A percentile compares a stretch with the other conserved stretches of the same genome.
Conservation (phyloP, 192 early-diverging fungal species). For the Umbelopsis isabellina region DNA sequence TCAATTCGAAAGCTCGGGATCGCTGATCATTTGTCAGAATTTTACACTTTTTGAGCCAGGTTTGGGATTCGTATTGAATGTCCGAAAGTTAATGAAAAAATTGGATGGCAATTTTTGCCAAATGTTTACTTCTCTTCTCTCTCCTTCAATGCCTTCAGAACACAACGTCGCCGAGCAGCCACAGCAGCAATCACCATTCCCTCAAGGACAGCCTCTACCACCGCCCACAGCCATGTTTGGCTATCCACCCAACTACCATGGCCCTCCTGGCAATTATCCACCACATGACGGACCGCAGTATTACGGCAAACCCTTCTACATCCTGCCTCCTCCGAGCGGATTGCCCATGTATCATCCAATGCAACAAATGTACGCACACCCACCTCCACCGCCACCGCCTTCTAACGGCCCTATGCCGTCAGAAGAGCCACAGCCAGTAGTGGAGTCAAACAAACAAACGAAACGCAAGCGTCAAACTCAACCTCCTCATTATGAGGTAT, state of each 20-base stretch:
- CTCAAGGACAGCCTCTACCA: slow-evolving; percentile 13
- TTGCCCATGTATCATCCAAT: slow-evolving; percentile 11
- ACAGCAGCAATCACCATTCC: not conserved
- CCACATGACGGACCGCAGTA: slow-evolving; percentile 17
- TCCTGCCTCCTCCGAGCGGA: slow-evolving; percentile 13
- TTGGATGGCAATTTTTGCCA: too few species aligned
- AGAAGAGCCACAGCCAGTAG: not conserved
- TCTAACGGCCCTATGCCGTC: too few species aligned
- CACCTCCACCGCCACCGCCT: not conserved
- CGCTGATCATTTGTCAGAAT: too few species aligned
- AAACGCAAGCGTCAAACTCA: slow-evolving; percentile 14
- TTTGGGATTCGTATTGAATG: too few species aligned
- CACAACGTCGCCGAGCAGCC: slow-evolving; percentile 1
- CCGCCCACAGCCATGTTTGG: slow-evolving; percentile 6
- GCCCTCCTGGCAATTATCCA: not conserved
- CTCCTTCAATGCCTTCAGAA: slow-evolving; percentile 9
- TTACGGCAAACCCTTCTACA: slow-evolving; percentile 16
- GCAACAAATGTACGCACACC: slow-evolving; percentile 10
- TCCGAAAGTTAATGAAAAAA: too few species aligned
- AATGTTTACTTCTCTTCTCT: not conserved
- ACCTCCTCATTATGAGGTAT: slow-evolving; percentile 10
- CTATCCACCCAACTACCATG: slow-evolving; percentile 13
- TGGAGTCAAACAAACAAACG: not conserved
- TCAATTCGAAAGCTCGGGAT: too few species aligned
- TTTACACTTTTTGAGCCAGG: too few species aligned